phyloP scores from a whole-genome alignment of 2,329 filamentous ascomycete genomes.

The Blumeriella jaapii region DNA sequence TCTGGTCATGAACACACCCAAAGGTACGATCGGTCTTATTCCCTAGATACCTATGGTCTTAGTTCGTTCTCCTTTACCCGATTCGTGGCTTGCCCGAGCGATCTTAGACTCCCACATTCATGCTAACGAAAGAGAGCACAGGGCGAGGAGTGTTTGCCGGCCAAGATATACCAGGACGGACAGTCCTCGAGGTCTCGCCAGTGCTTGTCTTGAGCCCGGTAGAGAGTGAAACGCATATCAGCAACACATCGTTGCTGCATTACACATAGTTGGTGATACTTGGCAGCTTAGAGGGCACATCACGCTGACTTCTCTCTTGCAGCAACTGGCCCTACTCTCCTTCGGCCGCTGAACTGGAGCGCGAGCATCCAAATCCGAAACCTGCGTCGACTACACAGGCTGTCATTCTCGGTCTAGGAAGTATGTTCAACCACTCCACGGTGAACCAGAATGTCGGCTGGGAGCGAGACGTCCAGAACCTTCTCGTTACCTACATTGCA shows the following conservation, averaged over 20 bases:
- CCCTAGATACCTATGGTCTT: neutral
- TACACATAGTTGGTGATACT: conserved; percentile 39
- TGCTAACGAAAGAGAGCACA: conserved; percentile 18
- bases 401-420: conserved; percentile 42
- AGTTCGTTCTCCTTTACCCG: too few species aligned
- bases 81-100: too few species aligned
- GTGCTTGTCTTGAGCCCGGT: conserved; percentile 36
- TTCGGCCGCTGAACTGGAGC: conserved; percentile 15
- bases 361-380: conserved; percentile 14
- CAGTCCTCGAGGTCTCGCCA: conserved; percentile 39
- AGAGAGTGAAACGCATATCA: conserved; percentile 38
- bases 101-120: neutral
- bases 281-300: neutral
- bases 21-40: conserved; percentile 30
- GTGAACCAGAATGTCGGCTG: conserved; percentile 43
- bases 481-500: conserved; percentile 37
- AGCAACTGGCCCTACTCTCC: conserved; percentile 26
- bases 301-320: conserved; percentile 1
- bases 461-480: conserved; percentile 35
- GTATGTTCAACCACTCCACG: conserved; percentile 46
- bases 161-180: conserved; percentile 33
- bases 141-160: conserved; percentile 42
- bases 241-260: conserved; percentile 39
- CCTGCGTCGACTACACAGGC: conserved; percentile 34
- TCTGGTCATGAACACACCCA: conserved; percentile 37